A percentile compares a stretch with the other conserved stretches of the same genome.
Evolutionary conservation across 1,139 yeast species (phyloP).

Genomic region (Taphrina flavorubra): DNA sequence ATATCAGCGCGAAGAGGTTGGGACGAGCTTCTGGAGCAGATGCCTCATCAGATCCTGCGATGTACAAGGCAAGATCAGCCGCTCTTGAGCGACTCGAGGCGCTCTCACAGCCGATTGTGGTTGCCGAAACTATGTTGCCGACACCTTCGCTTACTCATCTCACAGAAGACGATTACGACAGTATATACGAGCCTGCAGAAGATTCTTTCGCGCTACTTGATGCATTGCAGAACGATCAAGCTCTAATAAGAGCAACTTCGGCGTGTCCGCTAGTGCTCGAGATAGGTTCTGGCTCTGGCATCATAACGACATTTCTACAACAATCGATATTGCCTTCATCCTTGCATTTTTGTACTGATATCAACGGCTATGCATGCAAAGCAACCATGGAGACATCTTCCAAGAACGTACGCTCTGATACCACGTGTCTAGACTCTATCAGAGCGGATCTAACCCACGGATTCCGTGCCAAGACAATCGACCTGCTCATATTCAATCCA

Average conservation of each 20-base stretch:
- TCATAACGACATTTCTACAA: conserved; percentile 43
- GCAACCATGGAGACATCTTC: conserved; percentile 38
- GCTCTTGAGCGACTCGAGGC: conserved; percentile 9
- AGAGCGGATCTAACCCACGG: conserved; percentile 39
- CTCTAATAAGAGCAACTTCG: conserved; percentile 12
- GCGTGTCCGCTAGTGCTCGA: conserved; percentile 33
- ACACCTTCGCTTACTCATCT: conserved; percentile 43
- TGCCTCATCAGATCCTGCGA: not conserved
- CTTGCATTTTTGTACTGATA: conserved; percentile 43
- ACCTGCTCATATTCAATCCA: conserved; percentile 44
- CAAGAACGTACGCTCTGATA: conserved; percentile 2
- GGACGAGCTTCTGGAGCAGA: not conserved
- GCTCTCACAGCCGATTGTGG: not conserved
- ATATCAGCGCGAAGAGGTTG: not conserved
- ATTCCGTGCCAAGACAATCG: conserved; percentile 31
- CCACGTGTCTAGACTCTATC: conserved; percentile 29
- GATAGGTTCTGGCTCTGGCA: conserved; percentile 43
- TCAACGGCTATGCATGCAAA: conserved; percentile 38
- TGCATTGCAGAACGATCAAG: conserved; percentile 43
- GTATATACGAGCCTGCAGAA: conserved; percentile 44
- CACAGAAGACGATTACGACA: conserved; percentile 36
- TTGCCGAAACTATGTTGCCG: conserved; percentile 39
- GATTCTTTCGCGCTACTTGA: conserved; percentile 44
- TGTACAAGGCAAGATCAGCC: conserved; percentile 1
- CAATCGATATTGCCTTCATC: conserved; percentile 22